Conservation (phyloP, 2,329 filamentous ascomycete genomes). For the Pochonia chlamydosporia region DNA sequence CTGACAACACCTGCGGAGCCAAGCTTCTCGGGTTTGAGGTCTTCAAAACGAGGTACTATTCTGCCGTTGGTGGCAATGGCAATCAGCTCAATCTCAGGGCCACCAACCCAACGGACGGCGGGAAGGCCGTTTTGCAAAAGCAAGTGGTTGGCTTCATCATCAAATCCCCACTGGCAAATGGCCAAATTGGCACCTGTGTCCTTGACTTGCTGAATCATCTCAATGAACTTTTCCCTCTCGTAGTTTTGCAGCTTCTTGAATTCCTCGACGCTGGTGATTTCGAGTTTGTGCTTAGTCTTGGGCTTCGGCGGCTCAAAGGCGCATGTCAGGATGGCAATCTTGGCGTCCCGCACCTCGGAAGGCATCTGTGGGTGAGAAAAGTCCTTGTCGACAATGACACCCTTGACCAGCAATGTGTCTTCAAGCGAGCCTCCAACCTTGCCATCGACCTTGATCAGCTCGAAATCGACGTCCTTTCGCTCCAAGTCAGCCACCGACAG, state of each 20-base stretch:
- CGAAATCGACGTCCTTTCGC: conserved; percentile 95
- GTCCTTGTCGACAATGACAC: conserved; percentile 98
- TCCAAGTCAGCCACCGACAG: conserved; percentile 94
- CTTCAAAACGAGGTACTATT: conserved; percentile 96
- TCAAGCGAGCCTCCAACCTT: conserved; percentile 94
- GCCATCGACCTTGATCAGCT: conserved; percentile 98
- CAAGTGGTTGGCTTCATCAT: conserved; percentile 97
- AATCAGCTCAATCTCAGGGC: conserved; percentile 96
- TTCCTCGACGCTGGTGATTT: conserved; percentile 94
- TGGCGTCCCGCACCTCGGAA: conserved; percentile 87
- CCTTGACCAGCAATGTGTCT: conserved; percentile 91
- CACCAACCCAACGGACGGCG: conserved; percentile 95
- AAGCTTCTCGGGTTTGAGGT: conserved; percentile 84
- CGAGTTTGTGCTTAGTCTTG: conserved; percentile 99
- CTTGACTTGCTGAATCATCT: conserved; percentile 99
- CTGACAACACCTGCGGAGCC: conserved; percentile 84
- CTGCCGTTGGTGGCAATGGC: conserved; percentile 97
- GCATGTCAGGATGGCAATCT: conserved; percentile 95
- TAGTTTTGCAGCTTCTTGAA: conserved; percentile 97
- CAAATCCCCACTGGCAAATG: conserved; percentile 99
- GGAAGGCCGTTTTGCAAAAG: conserved; percentile 93
- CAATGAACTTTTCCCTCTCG: conserved; percentile 91
- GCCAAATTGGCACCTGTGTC: conserved; percentile 93
- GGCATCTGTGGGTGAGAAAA: conserved; percentile 99
- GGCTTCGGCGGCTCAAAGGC: conserved; percentile 98